phyloP scores from a whole-genome alignment of 2,329 filamentous ascomycete genomes.

The Hypoxylon sp. region DNA sequence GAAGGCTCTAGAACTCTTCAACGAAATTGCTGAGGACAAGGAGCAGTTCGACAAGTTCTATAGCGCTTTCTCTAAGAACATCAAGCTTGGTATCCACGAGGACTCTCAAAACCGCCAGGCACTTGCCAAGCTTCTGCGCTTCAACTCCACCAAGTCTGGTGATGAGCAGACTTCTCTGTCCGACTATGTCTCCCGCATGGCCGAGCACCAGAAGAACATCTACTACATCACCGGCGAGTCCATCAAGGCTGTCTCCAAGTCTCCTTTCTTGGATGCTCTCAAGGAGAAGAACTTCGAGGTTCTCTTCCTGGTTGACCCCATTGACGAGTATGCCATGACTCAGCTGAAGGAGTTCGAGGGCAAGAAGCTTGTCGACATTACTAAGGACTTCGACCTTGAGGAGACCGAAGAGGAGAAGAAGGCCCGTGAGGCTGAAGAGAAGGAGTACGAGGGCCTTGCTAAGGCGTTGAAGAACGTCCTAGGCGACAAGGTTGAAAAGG shows the following conservation, averaged over 20 bases:
- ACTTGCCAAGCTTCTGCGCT: conserved; percentile 98
- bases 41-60: conserved; percentile 99
- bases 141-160: conserved; percentile 98
- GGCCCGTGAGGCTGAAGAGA: conserved; percentile 94
- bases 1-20: conserved; percentile 99
- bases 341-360: conserved; percentile 99
- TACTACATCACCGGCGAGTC: conserved; percentile 99
- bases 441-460: conserved; percentile 94
- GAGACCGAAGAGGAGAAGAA: conserved; percentile 99
- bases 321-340: conserved; percentile 99
- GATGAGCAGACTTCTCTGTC: conserved; percentile 94
- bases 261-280: conserved; percentile 97
- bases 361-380: conserved; percentile 99
- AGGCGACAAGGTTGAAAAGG: conserved; percentile 99
- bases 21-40: conserved; percentile 98
- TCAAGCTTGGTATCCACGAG: conserved; percentile 99
- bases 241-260: conserved; percentile 97
- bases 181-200: conserved; percentile 99
- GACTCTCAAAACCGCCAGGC: conserved; percentile 94
- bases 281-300: conserved; percentile 99
- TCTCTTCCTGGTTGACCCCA: conserved; percentile 98
- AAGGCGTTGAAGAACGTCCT: conserved; percentile 99
- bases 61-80: conserved; percentile 99
- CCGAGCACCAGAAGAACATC: conserved; percentile 99
- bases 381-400: conserved; percentile 99